Conservation (phyloP, 495 filamentous ascomycete species). For the Podospora didyma region DNA sequence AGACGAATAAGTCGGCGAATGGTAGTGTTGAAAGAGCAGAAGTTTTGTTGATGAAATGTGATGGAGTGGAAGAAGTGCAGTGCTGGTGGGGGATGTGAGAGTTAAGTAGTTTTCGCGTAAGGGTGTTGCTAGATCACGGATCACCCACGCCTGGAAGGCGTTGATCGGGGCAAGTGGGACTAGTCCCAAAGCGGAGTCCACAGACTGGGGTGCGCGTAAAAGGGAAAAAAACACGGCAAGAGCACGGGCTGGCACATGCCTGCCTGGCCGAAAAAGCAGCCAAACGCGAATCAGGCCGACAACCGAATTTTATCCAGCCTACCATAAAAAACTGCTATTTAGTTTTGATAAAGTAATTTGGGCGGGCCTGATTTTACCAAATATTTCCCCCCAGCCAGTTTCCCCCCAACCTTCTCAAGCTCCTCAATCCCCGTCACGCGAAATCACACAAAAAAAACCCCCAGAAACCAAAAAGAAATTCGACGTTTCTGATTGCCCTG, state of each 20-base stretch:
- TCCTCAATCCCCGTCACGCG: neutral
- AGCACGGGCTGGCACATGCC: constrained; percentile 14
- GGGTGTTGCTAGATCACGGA: constrained; percentile 45
- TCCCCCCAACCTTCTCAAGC: neutral
- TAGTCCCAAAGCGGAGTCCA: constrained; percentile 35
- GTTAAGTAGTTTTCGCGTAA: constrained; percentile 54
- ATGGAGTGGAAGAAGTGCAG: constrained; percentile 31
- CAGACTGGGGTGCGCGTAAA: constrained; percentile 1
- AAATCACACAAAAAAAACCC: constrained; percentile 1
- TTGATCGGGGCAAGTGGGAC: constrained; percentile 34
- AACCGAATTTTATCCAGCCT: constrained; percentile 4
- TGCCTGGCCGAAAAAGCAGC: neutral
- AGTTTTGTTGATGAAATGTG: constrained; percentile 32
- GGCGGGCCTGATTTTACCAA: constrained; percentile 23
- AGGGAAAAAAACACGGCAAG: constrained; percentile 15
- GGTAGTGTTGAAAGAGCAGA: constrained; percentile 20
- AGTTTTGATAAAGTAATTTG: neutral
- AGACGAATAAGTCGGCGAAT: constrained; percentile 15
- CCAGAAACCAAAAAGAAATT: too few relatives aligned
- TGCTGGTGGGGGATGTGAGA: constrained; percentile 40
- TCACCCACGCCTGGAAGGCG: constrained; percentile 28
- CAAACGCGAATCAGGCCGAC: constrained; percentile 1
- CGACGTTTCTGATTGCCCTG: too few relatives aligned
- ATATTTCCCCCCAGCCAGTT: constrained; percentile 9
- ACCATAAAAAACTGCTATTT: neutral